These are phyloP conservation scores for Ceratocystis alfenasii DNA, from an alignment of 2,329 filamentous ascomycete species.

Conservation along the genomic window DNA sequence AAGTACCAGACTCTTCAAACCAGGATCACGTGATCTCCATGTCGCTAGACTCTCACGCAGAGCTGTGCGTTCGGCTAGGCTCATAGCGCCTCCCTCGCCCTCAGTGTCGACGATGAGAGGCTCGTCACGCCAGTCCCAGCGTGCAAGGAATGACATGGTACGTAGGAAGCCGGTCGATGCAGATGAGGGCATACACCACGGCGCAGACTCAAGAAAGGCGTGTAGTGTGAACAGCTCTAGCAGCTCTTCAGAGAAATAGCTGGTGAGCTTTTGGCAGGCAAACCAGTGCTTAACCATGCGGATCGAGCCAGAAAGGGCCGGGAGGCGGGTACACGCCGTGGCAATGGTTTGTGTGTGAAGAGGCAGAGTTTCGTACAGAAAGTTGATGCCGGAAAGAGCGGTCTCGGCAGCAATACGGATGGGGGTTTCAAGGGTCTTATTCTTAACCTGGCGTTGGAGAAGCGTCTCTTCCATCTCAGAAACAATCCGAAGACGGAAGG, in stretches of 20 bases:
- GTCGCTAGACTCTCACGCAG: conserved; percentile 64
- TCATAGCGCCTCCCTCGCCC: conserved; percentile 32
- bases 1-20: conserved; percentile 70
- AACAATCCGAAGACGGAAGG: conserved; percentile 77
- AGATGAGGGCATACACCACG: conserved; percentile 67
- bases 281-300: conserved; percentile 87
- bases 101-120: conserved; percentile 66
- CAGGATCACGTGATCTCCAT: conserved; percentile 79
- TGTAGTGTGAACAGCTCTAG: conserved; percentile 72
- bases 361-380: conserved; percentile 58
- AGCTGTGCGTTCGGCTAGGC: conserved; percentile 45
- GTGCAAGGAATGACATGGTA: conserved; percentile 64
- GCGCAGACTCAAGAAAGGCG: conserved; percentile 68
- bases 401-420: conserved; percentile 56
- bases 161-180: conserved; percentile 69
- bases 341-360: conserved; percentile 72
- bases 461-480: conserved; percentile 77
- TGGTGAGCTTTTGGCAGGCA: conserved; percentile 62
- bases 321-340: conserved; percentile 68
- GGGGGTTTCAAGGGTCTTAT: conserved; percentile 54
- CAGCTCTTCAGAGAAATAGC: conserved; percentile 66
- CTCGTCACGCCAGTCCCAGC: conserved; percentile 84
- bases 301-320: conserved; percentile 68
- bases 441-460: conserved; percentile 64
- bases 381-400: conserved; percentile 58